Base-by-base conservation (phyloP, 768 basidiomycete species). In the Tricholoma bakamatsutake region DNA sequence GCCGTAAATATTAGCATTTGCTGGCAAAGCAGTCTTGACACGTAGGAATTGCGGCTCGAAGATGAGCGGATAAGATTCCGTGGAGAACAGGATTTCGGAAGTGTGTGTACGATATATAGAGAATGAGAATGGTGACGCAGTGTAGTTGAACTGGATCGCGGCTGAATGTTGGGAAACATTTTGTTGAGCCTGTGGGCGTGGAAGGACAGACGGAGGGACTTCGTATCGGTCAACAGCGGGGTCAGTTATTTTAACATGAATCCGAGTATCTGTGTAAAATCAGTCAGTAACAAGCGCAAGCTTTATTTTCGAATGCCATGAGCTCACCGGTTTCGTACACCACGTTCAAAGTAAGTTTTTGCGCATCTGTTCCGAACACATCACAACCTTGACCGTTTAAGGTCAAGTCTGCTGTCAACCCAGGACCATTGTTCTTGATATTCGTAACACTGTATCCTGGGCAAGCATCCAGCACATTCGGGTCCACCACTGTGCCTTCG, bases 1-100 rank as follows among this genome's bases (percentile, higher is more conserved):
- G 2, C 90, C 90, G 64, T 88, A 90, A 53, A 90, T 79, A 67
- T 90, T 89, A 27, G 88, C 79, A 40, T 79, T 67, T 3, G 66
- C 52, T 0, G 87, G 84, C 0, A 91, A 67, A 45, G 64, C 66
- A 15, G 86, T 87, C 65, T 87, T 84, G 59, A 91, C 71, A 52
- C 87, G 84, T 12, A 91, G 74, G 64, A 87, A 91, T 67, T 90
- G 88, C 1, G 85, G 80, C 60, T 89, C 86, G 62, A 86, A 90
- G 59, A 93, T 82, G 67, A 89, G 68, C 0, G 87, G 74, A 60
- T 84, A 76, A 8, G 75, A 73, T 1, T 74, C 73, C 2, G 85
- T 87, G 13, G 82, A 79, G 71, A 86, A 88, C 15, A 88, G 71
- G 2, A 81, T 72, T 61, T 87, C 83, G 15, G 62, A 59, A 1